Evolutionary conservation across 148 eudicot species (phyloP).

Genomic region (Euryodendron excelsum): DNA sequence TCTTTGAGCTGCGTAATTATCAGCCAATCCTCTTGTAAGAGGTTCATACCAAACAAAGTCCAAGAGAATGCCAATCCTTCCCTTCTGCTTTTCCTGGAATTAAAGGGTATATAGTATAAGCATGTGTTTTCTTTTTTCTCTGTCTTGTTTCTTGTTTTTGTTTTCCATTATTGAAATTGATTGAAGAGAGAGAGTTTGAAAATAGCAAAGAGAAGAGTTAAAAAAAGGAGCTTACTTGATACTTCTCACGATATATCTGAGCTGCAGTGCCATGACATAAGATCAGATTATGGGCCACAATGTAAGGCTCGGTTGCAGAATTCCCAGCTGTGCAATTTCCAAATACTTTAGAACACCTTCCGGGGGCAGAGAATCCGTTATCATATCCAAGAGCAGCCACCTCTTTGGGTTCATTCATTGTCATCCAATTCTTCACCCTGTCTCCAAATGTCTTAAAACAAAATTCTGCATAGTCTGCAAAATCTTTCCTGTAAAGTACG

Average conservation of each 20-base stretch:
- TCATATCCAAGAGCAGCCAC: conserved; percentile 85
- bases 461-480: conserved; percentile 87
- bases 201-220: neutral
- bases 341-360: conserved; percentile 75
- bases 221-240: conserved; percentile 45
- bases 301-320: conserved; percentile 91
- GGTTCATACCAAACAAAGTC: conserved; percentile 98
- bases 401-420: conserved; percentile 90
- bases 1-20: conserved; percentile 87
- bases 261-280: conserved; percentile 86
- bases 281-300: conserved; percentile 80
- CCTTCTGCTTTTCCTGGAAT: conserved; percentile 67
- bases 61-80: conserved; percentile 80
- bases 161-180: neutral
- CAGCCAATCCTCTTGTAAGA: conserved; percentile 62
- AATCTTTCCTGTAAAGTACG: conserved; percentile 60
- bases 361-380: conserved; percentile 65
- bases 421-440: conserved; percentile 90
- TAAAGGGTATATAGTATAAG: neutral
- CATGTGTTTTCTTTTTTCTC: no score
- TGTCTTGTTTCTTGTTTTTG: neutral
- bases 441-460: conserved; percentile 95
- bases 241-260: conserved; percentile 72
- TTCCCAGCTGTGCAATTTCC: conserved; percentile 81
- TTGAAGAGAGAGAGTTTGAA: neutral